Base-by-base conservation (phyloP, 768 basidiomycete species). In the Crassisporium funariophilum region DNA sequence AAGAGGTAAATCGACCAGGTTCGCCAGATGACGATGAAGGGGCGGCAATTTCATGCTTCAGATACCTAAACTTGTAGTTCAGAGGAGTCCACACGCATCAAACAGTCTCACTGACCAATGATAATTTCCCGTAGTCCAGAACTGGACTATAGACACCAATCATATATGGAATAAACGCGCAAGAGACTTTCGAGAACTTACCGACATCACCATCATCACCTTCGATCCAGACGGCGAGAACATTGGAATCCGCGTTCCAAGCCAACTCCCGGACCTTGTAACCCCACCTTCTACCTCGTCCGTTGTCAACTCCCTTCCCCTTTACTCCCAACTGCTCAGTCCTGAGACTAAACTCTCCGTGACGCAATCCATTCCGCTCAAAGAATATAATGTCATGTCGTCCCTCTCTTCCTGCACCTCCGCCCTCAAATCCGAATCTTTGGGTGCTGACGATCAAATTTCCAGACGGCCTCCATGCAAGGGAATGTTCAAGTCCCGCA, bases 121-220 rank as follows among this genome's bases (percentile, higher is more conserved):
- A 64, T 97, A 98, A 61, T 99, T 99, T 22, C 89, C 84, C 5
- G 78, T 91, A 1, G 91, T 88, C 93, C 94, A 99, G 0, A 98
- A 71, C 69, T 99, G 97, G 13, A 98, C 91, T 86, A 62, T n/a
- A n/a, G n/a, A n/a, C n/a, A n/a, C n/a, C n/a, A n/a, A n/a, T n/a
- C n/a, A n/a, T n/a, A n/a, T n/a, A n/a, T n/a, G n/a, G n/a, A n/a
- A n/a, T n/a, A n/a, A n/a, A n/a, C n/a, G n/a, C n/a, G n/a, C n/a
- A 33, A 21, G 16, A 41, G 19, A 19, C 6, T 13, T 21, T 21
- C 17, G 22, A 33, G 44, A 27, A 69, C 82, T 63, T 58, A 91
- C 90, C 84, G 41, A 85, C 69, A 66, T 98, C 91, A 2, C 77
- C 78, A 7, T 74, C 71, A 25, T 81, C 73, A 22, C 76, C 68